Conservation (phyloP, 352 stramenopile genomes). For the Globisporangium takayamanum region DNA sequence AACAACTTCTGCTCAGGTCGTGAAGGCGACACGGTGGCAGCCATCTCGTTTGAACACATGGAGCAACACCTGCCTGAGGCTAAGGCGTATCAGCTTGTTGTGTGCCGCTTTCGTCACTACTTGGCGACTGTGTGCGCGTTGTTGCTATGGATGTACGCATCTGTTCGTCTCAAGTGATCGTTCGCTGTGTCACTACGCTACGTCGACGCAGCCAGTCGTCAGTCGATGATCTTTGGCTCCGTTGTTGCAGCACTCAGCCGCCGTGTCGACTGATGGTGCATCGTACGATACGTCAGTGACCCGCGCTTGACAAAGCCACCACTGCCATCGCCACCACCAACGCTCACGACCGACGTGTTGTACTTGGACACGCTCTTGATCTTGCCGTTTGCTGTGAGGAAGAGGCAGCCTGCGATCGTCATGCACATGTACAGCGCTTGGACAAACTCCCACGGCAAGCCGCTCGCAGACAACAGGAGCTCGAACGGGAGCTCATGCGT, state of each 20-base stretch:
- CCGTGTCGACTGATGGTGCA: conserved; percentile 5
- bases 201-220: neutral
- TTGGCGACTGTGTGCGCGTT: too few species aligned
- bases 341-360: conserved; percentile 4
- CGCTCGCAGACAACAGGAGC: conserved; percentile 9
- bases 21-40: too few species aligned
- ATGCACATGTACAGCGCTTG: conserved; percentile 34
- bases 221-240: neutral
- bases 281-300: conserved; percentile 10
- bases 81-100: too few species aligned
- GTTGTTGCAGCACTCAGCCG: neutral
- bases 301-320: neutral
- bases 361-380: conserved; percentile 2
- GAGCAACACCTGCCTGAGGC: too few species aligned
- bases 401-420: conserved; percentile 25
- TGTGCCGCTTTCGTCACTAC: too few species aligned
- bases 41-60: too few species aligned
- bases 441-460: conserved; percentile 29
- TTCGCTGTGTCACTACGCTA: neutral
- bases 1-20: too few species aligned
- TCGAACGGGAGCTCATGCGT: conserved; percentile 38
- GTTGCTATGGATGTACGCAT: neutral
- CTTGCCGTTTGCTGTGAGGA: conserved; percentile 15
- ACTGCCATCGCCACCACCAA: neutral
- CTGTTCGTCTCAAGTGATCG: neutral